Percentiles rank a stretch among this genome's conserved stretches.
These are phyloP conservation scores for Coelastrella sp. DNA, from an alignment of 139 green algal species.

Conservation along the genomic window DNA sequence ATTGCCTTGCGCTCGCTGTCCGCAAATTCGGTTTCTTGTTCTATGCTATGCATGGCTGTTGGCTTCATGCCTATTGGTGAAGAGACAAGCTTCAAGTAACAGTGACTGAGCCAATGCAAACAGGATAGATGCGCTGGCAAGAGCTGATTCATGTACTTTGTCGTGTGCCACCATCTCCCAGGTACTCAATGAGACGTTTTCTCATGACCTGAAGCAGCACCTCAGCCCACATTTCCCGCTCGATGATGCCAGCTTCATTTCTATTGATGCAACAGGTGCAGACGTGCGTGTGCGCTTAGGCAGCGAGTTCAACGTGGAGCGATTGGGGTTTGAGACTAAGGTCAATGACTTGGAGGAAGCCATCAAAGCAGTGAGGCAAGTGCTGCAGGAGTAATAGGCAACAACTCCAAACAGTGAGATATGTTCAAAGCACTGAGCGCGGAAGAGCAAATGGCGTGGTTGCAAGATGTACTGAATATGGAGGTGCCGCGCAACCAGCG, in stretches of 20 bases:
- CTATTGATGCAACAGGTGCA: constrained; percentile 89
- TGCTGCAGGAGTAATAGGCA: constrained; percentile 39
- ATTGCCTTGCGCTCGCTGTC: too few relatives aligned
- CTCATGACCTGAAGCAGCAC: constrained; percentile 66
- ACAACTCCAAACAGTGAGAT: background rate
- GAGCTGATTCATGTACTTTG: too few relatives aligned
- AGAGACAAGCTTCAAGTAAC: too few relatives aligned
- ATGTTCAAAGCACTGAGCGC: background rate
- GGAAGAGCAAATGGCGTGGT: background rate
- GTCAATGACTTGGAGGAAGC: constrained; percentile 73
- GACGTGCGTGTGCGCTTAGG: constrained; percentile 89
- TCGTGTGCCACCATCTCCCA: too few relatives aligned
- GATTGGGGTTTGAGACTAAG: constrained; percentile 77
- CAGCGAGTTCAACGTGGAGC: constrained; percentile 86
- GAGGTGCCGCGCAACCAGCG: background rate
- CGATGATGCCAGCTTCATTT: constrained; percentile 90
- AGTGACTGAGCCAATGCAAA: too few relatives aligned
- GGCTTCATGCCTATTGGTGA: too few relatives aligned
- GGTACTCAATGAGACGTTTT: constrained; percentile 80
- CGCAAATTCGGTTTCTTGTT: too few relatives aligned
- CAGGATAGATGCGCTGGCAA: too few relatives aligned
- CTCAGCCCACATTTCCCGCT: constrained; percentile 52
- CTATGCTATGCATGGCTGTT: too few relatives aligned
- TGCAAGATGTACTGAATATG: background rate
- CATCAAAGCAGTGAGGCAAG: constrained; percentile 52